Conservation (phyloP, 2,329 filamentous ascomycete genomes). For the Diaporthe citri region DNA sequence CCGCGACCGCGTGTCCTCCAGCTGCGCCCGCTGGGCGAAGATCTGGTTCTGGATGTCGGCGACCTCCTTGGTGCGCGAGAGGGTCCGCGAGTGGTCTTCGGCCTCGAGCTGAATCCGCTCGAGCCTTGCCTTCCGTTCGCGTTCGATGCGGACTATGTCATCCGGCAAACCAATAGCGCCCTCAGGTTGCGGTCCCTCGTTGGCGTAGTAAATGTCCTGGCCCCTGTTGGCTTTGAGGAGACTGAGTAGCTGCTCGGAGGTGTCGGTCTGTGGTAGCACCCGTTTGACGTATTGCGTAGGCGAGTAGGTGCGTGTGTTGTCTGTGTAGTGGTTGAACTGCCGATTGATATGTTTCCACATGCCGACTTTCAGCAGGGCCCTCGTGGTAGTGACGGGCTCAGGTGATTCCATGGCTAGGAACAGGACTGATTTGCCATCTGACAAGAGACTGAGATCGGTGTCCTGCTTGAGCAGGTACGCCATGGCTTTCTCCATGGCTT, state of each 20-base stretch:
- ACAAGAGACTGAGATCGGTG: constrained; percentile 68
- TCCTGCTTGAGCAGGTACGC: constrained; percentile 67
- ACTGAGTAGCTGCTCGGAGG: constrained; percentile 55
- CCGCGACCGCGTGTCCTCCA: constrained; percentile 64
- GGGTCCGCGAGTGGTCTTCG: constrained; percentile 62
- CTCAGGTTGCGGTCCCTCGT: constrained; percentile 65
- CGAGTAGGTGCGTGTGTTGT: constrained; percentile 70
- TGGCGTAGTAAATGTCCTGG: constrained; percentile 66
- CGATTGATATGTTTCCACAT: constrained; percentile 76
- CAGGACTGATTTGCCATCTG: constrained; percentile 69
- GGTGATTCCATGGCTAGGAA: constrained; percentile 70
- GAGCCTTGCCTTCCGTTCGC: constrained; percentile 61
- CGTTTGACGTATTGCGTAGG: constrained; percentile 72
- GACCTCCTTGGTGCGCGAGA: constrained; percentile 64
- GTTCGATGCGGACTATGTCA: constrained; percentile 63
- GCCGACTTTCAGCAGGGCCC: constrained; percentile 70
- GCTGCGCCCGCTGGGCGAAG: constrained; percentile 60
- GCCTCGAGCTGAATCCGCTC: constrained; percentile 60
- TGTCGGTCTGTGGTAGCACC: constrained; percentile 56
- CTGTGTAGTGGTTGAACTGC: constrained; percentile 66
- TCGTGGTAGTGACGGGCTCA: constrained; percentile 67
- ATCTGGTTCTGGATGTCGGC: constrained; percentile 65
- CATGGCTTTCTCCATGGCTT: constrained; percentile 69
- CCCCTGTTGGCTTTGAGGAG: constrained; percentile 66
- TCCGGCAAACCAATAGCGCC: constrained; percentile 65